Conservation (phyloP, 225 moss, liverwort and hornwort species). For the Physcomitrium patens region DNA sequence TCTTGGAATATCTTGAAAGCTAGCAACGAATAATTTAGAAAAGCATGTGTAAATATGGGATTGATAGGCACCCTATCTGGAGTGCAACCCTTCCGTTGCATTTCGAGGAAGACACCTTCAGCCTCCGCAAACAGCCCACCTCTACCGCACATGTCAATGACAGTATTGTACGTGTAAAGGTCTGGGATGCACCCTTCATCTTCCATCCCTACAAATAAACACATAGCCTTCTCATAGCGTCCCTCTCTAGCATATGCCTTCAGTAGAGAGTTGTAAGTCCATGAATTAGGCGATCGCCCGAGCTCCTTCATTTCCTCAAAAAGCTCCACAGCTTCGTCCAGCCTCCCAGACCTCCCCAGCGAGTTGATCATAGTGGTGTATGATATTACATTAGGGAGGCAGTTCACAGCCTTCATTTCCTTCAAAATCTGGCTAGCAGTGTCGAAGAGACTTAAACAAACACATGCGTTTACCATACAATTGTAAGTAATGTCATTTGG, state of each 20-base stretch:
- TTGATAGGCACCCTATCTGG: slow-evolving; percentile 74
- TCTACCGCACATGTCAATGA: slow-evolving; percentile 81
- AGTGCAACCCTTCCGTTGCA: slow-evolving; percentile 80
- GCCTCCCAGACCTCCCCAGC: slow-evolving; percentile 78
- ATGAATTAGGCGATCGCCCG: slow-evolving; percentile 84
- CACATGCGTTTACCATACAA: slow-evolving; percentile 90
- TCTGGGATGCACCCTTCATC: slow-evolving; percentile 80
- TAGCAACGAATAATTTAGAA: too few relatives aligned
- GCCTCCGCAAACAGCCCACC: slow-evolving; percentile 79
- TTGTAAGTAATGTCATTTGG: slow-evolving; percentile 89
- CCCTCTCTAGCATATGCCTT: slow-evolving; percentile 89
- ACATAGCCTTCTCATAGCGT: slow-evolving; percentile 71
- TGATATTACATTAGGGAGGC: slow-evolving; percentile 80
- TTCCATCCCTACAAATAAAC: slow-evolving; percentile 88
- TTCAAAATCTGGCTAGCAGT: slow-evolving; percentile 62
- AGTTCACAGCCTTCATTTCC: slow-evolving; percentile 72
- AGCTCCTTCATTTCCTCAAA: slow-evolving; percentile 95
- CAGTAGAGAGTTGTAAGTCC: slow-evolving; percentile 94
- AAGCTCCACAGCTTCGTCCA: slow-evolving; percentile 76
- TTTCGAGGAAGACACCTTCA: slow-evolving; percentile 78
- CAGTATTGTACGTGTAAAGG: slow-evolving; percentile 93
- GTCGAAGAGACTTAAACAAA: slow-evolving; percentile 61
- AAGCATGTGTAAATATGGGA: not conserved
- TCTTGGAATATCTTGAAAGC: not conserved
- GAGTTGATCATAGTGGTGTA: slow-evolving; percentile 89